Conservation (phyloP, 2,329 filamentous ascomycete species). For the Fusarium duplospermum region DNA sequence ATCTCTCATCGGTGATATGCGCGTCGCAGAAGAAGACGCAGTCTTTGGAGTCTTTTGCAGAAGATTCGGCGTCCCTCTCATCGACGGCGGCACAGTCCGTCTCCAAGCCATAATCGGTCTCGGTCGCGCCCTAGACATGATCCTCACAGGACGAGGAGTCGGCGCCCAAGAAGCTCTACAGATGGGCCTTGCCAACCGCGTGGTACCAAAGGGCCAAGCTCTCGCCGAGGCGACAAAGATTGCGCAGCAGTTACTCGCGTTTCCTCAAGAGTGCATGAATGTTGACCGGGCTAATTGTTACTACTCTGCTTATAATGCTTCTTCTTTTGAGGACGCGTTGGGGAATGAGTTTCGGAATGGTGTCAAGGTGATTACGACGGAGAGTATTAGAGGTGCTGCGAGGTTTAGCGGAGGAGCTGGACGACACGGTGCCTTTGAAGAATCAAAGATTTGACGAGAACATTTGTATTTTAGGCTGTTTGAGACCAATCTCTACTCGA, state of each 20-base stretch:
- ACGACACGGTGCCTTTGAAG: constrained; percentile 1
- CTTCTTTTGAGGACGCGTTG: constrained; percentile 62
- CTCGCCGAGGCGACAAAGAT: constrained; percentile 61
- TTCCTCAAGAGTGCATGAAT: constrained; percentile 65
- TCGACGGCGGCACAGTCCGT: constrained; percentile 62
- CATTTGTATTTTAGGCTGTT: background rate
- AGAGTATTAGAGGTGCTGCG: constrained; percentile 50
- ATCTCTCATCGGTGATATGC: constrained; percentile 54
- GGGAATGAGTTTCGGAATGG: constrained; percentile 59
- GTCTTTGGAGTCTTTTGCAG: constrained; percentile 68
- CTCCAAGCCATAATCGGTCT: constrained; percentile 63
- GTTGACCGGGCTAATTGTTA: constrained; percentile 61
- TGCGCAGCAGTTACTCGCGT: constrained; percentile 58
- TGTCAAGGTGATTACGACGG: constrained; percentile 53
- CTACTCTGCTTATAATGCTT: constrained; percentile 61
- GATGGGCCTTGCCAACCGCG: constrained; percentile 58
- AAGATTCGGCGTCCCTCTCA: constrained; percentile 51
- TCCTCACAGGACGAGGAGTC: background rate
- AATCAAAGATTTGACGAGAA: background rate
- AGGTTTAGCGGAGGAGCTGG: constrained; percentile 21
- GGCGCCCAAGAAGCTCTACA: background rate
- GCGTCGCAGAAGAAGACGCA: constrained; percentile 64
- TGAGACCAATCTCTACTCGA: background rate
- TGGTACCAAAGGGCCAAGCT: constrained; percentile 62
- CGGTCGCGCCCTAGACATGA: constrained; percentile 42